Percentiles rank a stretch among this genome's conserved stretches.
phyloP scores from a whole-genome alignment of 768 basidiomycete species.

The Amanita pallidorosea region DNA sequence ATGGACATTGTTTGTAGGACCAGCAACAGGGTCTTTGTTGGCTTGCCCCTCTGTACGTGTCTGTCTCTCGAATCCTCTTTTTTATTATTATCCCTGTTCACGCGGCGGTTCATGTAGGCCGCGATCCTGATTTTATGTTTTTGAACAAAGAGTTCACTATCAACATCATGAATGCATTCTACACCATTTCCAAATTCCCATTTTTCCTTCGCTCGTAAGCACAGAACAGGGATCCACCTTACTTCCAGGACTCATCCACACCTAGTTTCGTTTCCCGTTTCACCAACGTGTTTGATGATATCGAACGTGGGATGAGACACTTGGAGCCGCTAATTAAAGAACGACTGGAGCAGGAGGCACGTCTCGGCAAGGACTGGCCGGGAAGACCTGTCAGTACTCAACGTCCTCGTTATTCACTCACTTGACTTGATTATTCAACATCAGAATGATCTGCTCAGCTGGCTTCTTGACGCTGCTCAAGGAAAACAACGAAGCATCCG shows the following conservation, averaged over 20 bases:
- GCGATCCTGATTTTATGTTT: constrained; percentile 11
- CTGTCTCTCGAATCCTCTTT: neutral
- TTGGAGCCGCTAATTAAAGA: constrained; percentile 18
- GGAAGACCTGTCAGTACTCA: constrained; percentile 17
- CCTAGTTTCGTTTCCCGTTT: constrained; percentile 11
- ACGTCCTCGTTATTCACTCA: neutral
- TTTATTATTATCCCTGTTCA: neutral
- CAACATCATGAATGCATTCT: constrained; percentile 10
- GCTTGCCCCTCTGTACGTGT: constrained; percentile 16
- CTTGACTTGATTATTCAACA: neutral
- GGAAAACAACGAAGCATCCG: constrained; percentile 16
- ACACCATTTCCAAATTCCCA: constrained; percentile 16
- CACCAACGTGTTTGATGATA: constrained; percentile 7
- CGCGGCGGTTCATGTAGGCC: constrained; percentile 7
- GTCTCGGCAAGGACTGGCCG: constrained; percentile 16
- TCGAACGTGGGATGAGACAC: constrained; percentile 11
- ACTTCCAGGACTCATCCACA: neutral
- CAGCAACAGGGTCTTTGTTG: constrained; percentile 16
- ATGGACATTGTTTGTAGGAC: constrained; percentile 15
- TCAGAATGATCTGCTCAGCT: constrained; percentile 37
- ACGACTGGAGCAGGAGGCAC: constrained; percentile 14
- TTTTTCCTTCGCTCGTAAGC: constrained; percentile 16
- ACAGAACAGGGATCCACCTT: neutral
- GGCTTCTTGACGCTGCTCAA: constrained; percentile 31
- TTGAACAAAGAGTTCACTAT: constrained; percentile 11